These are phyloP conservation scores for Bullera alba DNA, from an alignment of 768 basidiomycete genomes.

Conservation along the genomic window DNA sequence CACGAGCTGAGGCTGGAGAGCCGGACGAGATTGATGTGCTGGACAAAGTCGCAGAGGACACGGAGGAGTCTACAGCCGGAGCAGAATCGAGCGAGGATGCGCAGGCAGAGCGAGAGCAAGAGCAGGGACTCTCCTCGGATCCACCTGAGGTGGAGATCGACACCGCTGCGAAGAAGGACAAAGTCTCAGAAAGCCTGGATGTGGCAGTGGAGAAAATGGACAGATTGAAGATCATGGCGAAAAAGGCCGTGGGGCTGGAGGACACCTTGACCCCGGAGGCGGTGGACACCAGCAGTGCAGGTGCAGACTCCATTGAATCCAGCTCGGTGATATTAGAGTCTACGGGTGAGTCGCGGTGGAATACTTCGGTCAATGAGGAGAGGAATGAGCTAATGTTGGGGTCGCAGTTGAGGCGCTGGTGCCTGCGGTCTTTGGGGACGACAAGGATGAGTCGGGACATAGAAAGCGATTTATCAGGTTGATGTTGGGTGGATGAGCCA, in stretches of 20 bases:
- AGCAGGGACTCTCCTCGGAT: background rate
- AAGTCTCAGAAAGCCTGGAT: background rate
- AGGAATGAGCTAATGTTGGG: background rate
- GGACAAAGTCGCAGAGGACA: no score
- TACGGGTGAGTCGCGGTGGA: background rate
- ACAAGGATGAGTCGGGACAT: slow-evolving; percentile 1
- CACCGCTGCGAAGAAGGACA: background rate
- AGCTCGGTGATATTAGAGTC: background rate
- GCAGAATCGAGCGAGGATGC: background rate
- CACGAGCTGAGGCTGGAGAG: no score
- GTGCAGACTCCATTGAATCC: background rate
- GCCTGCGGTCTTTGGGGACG: slow-evolving; percentile 8
- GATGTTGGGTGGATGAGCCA: slow-evolving; percentile 26
- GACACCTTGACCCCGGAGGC: background rate
- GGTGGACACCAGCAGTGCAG: background rate
- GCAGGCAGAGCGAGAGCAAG: background rate
- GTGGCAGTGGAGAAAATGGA: background rate
- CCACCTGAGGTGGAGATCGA: background rate
- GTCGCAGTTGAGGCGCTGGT: slow-evolving; percentile 5
- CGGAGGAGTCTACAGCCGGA: background rate
- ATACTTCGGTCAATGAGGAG: background rate
- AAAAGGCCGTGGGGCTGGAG: background rate
- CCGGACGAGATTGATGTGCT: no score
- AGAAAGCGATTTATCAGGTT: slow-evolving; percentile 21
- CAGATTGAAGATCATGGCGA: background rate